Base-by-base conservation (phyloP, 2,329 filamentous ascomycete species). In the Botryotinia narcissicola region DNA sequence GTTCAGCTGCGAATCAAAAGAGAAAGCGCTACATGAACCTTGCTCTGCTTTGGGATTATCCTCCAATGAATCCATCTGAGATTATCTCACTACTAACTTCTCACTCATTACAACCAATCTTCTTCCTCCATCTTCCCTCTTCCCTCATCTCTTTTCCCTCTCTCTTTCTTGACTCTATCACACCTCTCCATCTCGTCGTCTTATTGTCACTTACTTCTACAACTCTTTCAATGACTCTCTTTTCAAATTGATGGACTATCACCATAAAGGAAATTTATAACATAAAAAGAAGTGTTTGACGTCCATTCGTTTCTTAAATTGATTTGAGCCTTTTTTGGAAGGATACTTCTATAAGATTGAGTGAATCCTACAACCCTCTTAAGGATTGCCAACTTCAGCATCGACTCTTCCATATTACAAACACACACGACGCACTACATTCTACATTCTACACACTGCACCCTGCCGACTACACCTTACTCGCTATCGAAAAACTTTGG, bases 241-340 rank as follows among this genome's bases (percentile, higher is more conserved):
- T 51, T 64, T n/a, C 40, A 42, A 32, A 42, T 48, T 60, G 69
- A 71, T 42, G 37, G 29, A 44, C 68, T 8, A 29, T 71, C 61
- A 68, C 66, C 70, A 57, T 0, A 67, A 22, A 14, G 37, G 20
- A 22, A 37, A 67, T 35, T 54, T 44, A 22, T 29, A 57, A 72
- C 37, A 59, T 14, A 54, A 16, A 51, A 54, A 54, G 48, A 72
- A 72, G 48, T 73, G 62, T 67, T 73, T 71, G 76, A 74, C 69
- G 71, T 77, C 75, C 74, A 73, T 67, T 76, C 75, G 60, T 77
- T 77, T 72, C 44, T 67, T 32, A 29, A n/a, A 63, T 72, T 48
- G 40, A 61, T 57, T 18, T 60, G 42, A 46, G 25, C 57, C 37
- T 22, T 54, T 54, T 54, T 57, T 12, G 25, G 12, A 63, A 51